phyloP scores from a whole-genome alignment of 257 asterid species.

The Solanum appendiculatum region DNA sequence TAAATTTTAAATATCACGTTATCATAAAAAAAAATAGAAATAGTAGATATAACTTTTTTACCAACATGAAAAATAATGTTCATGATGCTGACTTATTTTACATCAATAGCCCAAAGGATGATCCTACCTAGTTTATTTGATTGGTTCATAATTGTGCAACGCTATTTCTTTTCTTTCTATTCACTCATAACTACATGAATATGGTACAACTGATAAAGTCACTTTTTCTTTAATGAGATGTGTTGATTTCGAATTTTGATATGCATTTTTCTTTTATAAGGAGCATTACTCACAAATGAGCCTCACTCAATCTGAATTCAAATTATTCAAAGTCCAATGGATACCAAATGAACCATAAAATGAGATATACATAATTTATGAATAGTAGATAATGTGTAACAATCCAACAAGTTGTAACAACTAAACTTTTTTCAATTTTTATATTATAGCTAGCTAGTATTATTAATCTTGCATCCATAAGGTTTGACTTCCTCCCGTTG shows the following conservation, averaged over 20 bases:
- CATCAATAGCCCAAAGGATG: neutral
- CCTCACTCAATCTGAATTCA: too few species aligned
- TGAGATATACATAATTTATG: neutral
- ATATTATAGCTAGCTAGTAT: neutral
- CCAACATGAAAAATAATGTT: neutral
- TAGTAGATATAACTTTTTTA: neutral
- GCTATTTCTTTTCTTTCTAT: neutral
- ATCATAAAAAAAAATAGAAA: neutral
- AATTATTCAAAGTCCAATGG: too few species aligned
- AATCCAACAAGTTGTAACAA: neutral
- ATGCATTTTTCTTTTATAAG: too few species aligned
- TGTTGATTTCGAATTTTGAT: accelerated
- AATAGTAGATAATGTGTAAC: neutral
- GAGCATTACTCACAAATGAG: accelerated
- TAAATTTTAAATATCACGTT: neutral
- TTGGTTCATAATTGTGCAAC: neutral
- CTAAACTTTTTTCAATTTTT: neutral
- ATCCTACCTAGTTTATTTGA: neutral
- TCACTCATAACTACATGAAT: neutral
- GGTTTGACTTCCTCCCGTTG: neutral
- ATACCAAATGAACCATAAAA: too few species aligned
- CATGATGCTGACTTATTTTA: neutral
- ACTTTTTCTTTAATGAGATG: too few species aligned
- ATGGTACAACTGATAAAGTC: neutral
- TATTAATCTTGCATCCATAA: neutral